Evolutionary conservation across 2,329 filamentous ascomycete genomes (phyloP).

Genomic region (Talaromyces amestolkiae): DNA sequence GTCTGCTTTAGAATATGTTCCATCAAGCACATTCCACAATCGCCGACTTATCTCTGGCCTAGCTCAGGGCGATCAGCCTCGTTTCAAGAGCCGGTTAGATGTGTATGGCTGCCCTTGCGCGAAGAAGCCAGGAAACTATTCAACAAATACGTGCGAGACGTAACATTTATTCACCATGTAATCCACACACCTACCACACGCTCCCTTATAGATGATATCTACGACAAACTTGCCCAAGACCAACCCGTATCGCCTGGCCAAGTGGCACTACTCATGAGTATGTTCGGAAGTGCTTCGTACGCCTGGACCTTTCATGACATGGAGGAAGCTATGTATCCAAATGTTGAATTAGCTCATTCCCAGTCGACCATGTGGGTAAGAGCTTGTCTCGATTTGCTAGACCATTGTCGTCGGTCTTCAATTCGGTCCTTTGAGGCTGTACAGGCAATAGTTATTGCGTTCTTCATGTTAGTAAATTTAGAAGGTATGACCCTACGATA

Average conservation of each 20-base stretch:
- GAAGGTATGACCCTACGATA: conserved; percentile 37
- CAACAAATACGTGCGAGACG: conserved; percentile 33
- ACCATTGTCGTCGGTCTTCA: conserved; percentile 27
- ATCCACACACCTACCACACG: conserved; percentile 32
- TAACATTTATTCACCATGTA: conserved; percentile 38
- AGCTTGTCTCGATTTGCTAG: conserved; percentile 32
- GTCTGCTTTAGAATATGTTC: conserved; percentile 12
- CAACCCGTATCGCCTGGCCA: conserved; percentile 27
- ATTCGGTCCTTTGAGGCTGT: conserved; percentile 36
- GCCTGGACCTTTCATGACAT: conserved; percentile 30
- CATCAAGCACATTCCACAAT: conserved; percentile 11
- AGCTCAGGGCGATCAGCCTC: neutral
- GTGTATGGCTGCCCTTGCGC: conserved; percentile 36
- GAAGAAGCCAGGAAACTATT: conserved; percentile 34
- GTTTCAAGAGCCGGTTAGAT: conserved; percentile 22
- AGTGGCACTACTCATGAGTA: conserved; percentile 32
- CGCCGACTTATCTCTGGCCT: conserved; percentile 12
- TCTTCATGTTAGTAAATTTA: conserved; percentile 34
- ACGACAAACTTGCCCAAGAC: conserved; percentile 25
- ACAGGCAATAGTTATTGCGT: conserved; percentile 37
- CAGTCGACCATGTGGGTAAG: conserved; percentile 33
- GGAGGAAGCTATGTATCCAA: conserved; percentile 20
- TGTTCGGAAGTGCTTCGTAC: conserved; percentile 33
- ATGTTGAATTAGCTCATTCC: conserved; percentile 27
- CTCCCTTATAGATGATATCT: conserved; percentile 29